Evolutionary conservation across 768 basidiomycete species (phyloP).

Genomic region (Tricholoma matsutake): DNA sequence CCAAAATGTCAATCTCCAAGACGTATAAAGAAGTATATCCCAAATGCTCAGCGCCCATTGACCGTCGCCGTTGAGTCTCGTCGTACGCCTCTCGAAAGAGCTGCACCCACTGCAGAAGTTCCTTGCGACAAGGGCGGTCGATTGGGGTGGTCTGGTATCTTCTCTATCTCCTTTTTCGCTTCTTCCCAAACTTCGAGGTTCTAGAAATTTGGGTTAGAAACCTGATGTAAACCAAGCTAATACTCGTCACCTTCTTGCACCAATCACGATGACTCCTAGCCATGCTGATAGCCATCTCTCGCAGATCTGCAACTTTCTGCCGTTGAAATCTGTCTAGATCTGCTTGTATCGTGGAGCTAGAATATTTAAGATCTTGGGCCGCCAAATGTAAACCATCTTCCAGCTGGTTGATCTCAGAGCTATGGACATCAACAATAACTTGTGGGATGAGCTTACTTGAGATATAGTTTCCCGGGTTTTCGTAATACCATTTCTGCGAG

Average conservation of each 20-base stretch:
- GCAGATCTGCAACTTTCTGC: conserved; percentile 95
- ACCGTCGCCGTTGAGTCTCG: conserved; percentile 71
- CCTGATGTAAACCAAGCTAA: neutral
- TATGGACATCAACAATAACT: neutral
- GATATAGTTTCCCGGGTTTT: conserved; percentile 94
- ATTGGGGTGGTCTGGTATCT: conserved; percentile 91
- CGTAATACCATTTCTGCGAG: conserved; percentile 86
- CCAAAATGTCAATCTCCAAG: conserved; percentile 3
- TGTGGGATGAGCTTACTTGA: conserved; percentile 53
- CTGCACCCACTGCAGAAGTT: conserved; percentile 28
- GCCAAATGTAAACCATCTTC: conserved; percentile 93
- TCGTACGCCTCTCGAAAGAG: conserved; percentile 39
- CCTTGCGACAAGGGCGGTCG: conserved; percentile 43
- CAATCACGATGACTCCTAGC: conserved; percentile 91
- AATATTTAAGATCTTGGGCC: conserved; percentile 93
- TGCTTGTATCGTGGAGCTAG: conserved; percentile 93
- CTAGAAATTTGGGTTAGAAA: conserved; percentile 36
- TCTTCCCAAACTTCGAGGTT: conserved; percentile 98
- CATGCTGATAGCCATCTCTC: conserved; percentile 92
- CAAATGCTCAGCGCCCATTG: conserved; percentile 49
- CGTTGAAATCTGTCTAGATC: conserved; percentile 98
- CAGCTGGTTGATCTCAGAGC: conserved; percentile 47
- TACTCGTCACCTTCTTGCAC: conserved; percentile 81
- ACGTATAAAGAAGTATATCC: conserved; percentile 8
- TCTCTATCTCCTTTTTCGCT: conserved; percentile 86